Evolutionary conservation across 352 stramenopile genomes (phyloP).

Genomic region (Phytophthora cryptogea): DNA sequence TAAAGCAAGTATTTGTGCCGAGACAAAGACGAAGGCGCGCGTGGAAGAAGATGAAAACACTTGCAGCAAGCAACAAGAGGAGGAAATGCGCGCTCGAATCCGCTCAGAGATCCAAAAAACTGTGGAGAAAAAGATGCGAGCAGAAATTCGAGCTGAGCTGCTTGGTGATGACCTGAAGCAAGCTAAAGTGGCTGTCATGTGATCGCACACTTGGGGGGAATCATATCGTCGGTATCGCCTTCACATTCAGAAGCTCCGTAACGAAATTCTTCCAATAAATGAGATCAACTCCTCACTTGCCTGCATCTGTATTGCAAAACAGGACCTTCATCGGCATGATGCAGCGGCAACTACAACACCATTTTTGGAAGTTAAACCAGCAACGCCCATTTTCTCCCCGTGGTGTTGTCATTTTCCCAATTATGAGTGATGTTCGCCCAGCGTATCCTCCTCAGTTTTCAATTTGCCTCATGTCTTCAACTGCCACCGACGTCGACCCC

Average conservation of each 20-base stretch:
- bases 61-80: background rate
- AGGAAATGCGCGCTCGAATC: constrained; percentile 9
- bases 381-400: too few relatives aligned
- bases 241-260: background rate
- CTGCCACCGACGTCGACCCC: too few relatives aligned
- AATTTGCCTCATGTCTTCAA: too few relatives aligned
- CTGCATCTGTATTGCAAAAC: background rate
- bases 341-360: too few relatives aligned
- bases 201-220: background rate
- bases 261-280: background rate
- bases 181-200: background rate
- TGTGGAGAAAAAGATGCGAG: constrained; percentile 15
- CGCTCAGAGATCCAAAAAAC: constrained; percentile 10
- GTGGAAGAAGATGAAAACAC: background rate
- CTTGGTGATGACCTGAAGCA: constrained; percentile 7
- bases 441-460: too few relatives aligned
- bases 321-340: too few relatives aligned
- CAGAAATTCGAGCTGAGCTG: constrained; percentile 15
- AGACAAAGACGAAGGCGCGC: background rate
- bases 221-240: background rate
- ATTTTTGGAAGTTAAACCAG: too few relatives aligned
- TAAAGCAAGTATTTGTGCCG: constrained; percentile 4
- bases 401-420: too few relatives aligned
- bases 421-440: too few relatives aligned
- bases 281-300: background rate